Base-by-base conservation (phyloP, 2,329 filamentous ascomycete genomes). In the Colletotrichum abscissum region DNA sequence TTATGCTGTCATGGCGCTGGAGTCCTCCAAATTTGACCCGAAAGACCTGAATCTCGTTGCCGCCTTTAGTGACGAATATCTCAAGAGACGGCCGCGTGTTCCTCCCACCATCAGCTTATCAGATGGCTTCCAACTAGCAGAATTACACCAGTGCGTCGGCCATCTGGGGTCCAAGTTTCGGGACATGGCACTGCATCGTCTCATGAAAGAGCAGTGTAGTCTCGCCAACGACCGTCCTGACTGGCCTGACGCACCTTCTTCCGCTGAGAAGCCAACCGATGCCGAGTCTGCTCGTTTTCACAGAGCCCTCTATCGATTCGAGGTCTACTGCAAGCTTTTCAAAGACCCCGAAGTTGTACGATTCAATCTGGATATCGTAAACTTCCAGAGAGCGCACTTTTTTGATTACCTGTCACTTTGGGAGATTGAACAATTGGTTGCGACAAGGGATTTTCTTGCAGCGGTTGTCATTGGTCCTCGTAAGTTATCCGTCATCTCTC, bases 311-410 rank as follows among this genome's bases (percentile, higher is more conserved):
- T 73, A 73, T 38, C 71, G 71, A 4, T 73, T 71, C 19, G 71
- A 73, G 38, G 28, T 71, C 5, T 73, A 73, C 8, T 71, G 71
- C 46, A 70, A 69, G 26, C 46, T 73, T 0, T 73, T 73, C 28
- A 73, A 71, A 22, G 56, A 73, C 14, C 71, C 71, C 3, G 71
- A 73, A 28, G 71, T 73, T 4, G 71, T 73, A n/a, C 60, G 67
- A 3, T 73, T 73, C 38, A 71, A 73, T 11, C 35, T 73, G 14
- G 71, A 73, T 19, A 49, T 58, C n/a, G 67, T 73, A 3, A 73
- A 71, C 33, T 73, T 73, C 22, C 71, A 73, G 8, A 54, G 62
- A 56, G 49, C 49, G 49, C 67, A 73, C 24, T 73, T 71, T 8
- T 73, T 73, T 38, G 67, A 73, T 14, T 62, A 28, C 8, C 49